Percentiles rank a stretch among this genome's conserved stretches.
Evolutionary conservation across 257 asterid genomes (phyloP).

Genomic region (Capsicum baccatum): DNA sequence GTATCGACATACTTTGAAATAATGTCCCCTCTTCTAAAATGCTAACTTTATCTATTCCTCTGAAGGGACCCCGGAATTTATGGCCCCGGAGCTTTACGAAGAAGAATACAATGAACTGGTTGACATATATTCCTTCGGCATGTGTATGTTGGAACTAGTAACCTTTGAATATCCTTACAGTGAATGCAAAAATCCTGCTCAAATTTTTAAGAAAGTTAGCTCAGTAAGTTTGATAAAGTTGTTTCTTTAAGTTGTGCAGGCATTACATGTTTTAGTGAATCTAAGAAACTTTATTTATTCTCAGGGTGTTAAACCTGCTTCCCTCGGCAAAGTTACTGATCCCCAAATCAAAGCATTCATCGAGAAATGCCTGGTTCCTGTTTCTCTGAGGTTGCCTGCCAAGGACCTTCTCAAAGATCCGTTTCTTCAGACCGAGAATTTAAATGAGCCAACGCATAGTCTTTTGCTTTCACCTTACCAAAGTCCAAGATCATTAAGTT

Average conservation of each 20-base stretch:
- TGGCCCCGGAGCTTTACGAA: conserved; percentile 90
- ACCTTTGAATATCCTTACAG: conserved; percentile 74
- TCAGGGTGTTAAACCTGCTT: conserved; percentile 78
- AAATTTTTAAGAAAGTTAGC: conserved; percentile 67
- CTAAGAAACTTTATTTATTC: conserved; percentile 14
- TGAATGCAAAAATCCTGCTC: conserved; percentile 84
- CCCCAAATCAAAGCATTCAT: conserved; percentile 63
- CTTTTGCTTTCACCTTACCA: conserved; percentile 42
- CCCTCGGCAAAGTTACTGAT: conserved; percentile 59
- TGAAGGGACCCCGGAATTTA: conserved; percentile 63
- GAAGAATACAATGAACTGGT: conserved; percentile 80
- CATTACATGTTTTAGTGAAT: not conserved
- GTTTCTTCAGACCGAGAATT: conserved; percentile 53
- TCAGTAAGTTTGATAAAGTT: conserved; percentile 49
- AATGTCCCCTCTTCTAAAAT: not conserved
- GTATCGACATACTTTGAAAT: not conserved
- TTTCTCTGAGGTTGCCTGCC: conserved; percentile 64
- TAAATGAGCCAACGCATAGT: conserved; percentile 38
- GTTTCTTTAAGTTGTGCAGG: not conserved
- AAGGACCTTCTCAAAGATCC: conserved; percentile 77
- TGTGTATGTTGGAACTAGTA: conserved; percentile 84
- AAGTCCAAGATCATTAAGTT: conserved; percentile 47
- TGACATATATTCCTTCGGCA: conserved; percentile 78
- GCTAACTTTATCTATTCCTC: conserved; percentile 25
- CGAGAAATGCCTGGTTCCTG: conserved; percentile 71